A percentile compares a stretch with the other conserved stretches of the same genome.
Conservation (phyloP, 179 eudicot species). For the Silene coronaria region DNA sequence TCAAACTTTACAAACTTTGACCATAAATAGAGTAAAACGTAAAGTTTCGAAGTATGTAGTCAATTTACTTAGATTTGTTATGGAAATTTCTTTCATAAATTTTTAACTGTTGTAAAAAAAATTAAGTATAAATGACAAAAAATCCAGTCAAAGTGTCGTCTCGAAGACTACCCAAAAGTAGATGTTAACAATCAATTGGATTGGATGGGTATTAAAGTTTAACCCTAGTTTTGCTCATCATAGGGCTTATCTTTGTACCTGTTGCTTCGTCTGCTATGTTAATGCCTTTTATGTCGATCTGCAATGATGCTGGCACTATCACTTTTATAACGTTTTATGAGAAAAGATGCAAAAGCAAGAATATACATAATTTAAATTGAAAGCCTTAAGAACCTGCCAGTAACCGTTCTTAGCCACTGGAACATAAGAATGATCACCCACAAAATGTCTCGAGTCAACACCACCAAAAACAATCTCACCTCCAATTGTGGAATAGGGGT, state of each 20-base stretch:
- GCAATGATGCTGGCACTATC: constrained; percentile 14
- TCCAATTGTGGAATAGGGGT: constrained; percentile 21
- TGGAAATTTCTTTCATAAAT: too few relatives aligned
- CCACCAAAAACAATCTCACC: constrained; percentile 37
- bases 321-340: not conserved
- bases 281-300: constrained; percentile 24
- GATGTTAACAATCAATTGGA: too few relatives aligned
- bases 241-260: constrained; percentile 15
- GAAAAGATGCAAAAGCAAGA: not conserved
- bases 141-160: too few relatives aligned
- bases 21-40: too few relatives aligned
- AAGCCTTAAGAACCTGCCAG: constrained; percentile 30
- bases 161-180: too few relatives aligned
- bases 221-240: not conserved
- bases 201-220: not conserved
- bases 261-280: constrained; percentile 19
- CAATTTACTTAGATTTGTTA: too few relatives aligned
- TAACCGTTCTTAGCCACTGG: constrained; percentile 26
- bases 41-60: too few relatives aligned
- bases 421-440: constrained; percentile 27
- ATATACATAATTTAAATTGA: not conserved
- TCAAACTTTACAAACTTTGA: too few relatives aligned
- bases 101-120: too few relatives aligned
- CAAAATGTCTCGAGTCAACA: constrained; percentile 18
- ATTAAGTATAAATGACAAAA: too few relatives aligned